Percentiles rank a stretch among this genome's conserved stretches.
These are phyloP conservation scores for Diutina ranongensis DNA, from an alignment of 1,139 yeast genomes.

Conservation along the genomic window DNA sequence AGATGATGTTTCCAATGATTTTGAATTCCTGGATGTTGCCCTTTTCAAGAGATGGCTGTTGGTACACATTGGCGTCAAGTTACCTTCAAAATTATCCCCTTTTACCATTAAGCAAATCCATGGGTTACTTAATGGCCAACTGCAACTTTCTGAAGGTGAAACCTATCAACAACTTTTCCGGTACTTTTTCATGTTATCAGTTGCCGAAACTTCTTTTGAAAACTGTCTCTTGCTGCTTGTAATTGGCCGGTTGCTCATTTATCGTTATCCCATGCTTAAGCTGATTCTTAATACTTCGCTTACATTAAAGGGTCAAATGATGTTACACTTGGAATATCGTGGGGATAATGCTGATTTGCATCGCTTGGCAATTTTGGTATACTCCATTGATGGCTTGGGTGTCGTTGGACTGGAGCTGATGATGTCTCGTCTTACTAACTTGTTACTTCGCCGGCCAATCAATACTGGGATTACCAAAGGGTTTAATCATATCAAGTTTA, in stretches of 20 bases:
- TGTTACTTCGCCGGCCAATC: not conserved
- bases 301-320: slow-evolving; percentile 1
- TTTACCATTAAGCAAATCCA: not conserved
- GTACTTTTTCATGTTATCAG: not conserved
- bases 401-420: slow-evolving; percentile 4
- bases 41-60: not conserved
- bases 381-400: not conserved
- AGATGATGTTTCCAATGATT: not conserved
- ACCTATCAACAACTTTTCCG: not conserved
- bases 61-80: not conserved
- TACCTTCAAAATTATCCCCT: not conserved
- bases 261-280: not conserved
- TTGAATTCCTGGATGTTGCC: not conserved
- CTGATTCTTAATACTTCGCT: not conserved
- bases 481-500: not conserved
- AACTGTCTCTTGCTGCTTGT: slow-evolving; percentile 1
- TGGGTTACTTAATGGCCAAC: not conserved
- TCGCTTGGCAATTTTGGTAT: not conserved
- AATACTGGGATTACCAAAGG: not conserved
- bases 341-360: not conserved
- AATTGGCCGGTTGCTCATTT: not conserved
- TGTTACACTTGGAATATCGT: slow-evolving; percentile 3
- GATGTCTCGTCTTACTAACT: not conserved
- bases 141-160: not conserved
- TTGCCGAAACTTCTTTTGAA: slow-evolving; percentile 1